Evolutionary conservation across 2,329 filamentous ascomycete genomes (phyloP).

Genomic region (Nannizzia gypsea): DNA sequence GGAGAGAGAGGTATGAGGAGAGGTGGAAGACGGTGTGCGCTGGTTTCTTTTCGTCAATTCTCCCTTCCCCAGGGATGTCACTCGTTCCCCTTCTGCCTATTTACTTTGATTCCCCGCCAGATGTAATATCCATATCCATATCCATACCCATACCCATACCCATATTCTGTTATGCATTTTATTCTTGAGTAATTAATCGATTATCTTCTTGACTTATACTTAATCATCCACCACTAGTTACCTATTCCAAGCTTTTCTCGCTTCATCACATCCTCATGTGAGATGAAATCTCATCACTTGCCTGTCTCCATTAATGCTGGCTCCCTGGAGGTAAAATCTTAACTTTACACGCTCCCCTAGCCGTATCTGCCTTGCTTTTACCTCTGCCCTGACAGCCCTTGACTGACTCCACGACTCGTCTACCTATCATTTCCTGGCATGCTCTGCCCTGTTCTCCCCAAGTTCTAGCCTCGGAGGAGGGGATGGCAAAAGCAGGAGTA

Average conservation of each 20-base stretch:
- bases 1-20: background rate
- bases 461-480: background rate
- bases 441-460: no score
- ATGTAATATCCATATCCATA: constrained; percentile 4
- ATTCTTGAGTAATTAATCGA: background rate
- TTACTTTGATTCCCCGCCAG: background rate
- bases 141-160: background rate
- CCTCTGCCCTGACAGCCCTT: background rate
- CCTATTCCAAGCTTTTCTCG: background rate
- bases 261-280: background rate
- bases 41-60: background rate
- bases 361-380: background rate
- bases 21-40: background rate
- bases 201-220: background rate
- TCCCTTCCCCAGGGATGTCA: background rate
- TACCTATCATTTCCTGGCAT: no score
- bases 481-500: background rate
- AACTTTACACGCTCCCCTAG: background rate
- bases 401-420: background rate
- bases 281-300: background rate
- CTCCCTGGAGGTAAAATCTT: background rate
- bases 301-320: background rate
- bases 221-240: background rate
- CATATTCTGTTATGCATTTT: background rate
- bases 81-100: background rate